A percentile compares a stretch with the other conserved stretches of the same genome.
phyloP scores from a whole-genome alignment of 768 basidiomycete genomes.

The Suillus fuscotomentosus region DNA sequence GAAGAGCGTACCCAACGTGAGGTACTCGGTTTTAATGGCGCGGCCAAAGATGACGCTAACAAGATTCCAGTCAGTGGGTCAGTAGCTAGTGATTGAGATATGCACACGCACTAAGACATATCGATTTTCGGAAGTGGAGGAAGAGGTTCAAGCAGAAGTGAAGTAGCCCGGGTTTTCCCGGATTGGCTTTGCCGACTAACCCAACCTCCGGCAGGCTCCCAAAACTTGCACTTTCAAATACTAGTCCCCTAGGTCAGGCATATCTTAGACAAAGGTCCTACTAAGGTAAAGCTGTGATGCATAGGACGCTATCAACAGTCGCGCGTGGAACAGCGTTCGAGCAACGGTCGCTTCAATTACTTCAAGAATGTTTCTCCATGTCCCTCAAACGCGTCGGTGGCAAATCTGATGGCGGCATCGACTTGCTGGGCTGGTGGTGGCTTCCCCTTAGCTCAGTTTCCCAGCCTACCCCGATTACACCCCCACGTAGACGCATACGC shows the following conservation, averaged over 20 bases:
- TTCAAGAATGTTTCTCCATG: conserved; percentile 75
- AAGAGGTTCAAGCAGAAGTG: conserved; percentile 14
- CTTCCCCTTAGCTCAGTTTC: conserved; percentile 42
- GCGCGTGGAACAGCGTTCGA: conserved; percentile 79
- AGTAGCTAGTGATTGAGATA: conserved; percentile 6
- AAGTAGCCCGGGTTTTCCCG: conserved; percentile 23
- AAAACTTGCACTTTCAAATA: not conserved
- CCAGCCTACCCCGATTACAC: conserved; percentile 8
- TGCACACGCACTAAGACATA: conserved; percentile 45
- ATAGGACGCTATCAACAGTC: conserved; percentile 42
- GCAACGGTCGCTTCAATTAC: conserved; percentile 55
- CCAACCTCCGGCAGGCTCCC: not conserved
- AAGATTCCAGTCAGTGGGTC: not conserved
- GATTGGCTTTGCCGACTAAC: not conserved
- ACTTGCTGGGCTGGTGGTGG: conserved; percentile 94
- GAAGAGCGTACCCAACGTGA: conserved; percentile 66
- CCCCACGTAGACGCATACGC: conserved; percentile 55
- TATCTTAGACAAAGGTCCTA: not conserved
- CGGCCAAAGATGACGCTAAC: conserved; percentile 75
- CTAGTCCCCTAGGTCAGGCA: not conserved
- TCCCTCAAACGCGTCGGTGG: conserved; percentile 76
- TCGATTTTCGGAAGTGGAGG: conserved; percentile 14
- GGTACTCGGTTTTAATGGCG: conserved; percentile 77
- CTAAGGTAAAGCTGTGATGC: not conserved
- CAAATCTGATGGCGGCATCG: conserved; percentile 86